Evolutionary conservation across 2,329 filamentous ascomycete genomes (phyloP).

Genomic region (Apiospora rasikravindrae): DNA sequence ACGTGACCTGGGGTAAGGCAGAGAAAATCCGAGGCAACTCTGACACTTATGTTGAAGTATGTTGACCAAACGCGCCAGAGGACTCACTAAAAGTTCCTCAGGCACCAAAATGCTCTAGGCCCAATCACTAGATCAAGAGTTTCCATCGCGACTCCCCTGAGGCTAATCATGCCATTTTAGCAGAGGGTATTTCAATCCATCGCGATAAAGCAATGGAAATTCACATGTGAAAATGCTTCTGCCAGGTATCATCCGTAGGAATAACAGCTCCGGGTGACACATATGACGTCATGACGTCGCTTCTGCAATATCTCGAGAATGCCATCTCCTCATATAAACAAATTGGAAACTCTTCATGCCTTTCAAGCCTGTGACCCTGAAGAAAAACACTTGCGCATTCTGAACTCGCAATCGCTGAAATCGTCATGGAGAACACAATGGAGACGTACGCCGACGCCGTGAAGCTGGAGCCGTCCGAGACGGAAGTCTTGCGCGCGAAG

Average conservation of each 20-base stretch:
- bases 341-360: not conserved
- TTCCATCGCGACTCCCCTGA: not conserved
- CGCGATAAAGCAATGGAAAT: not conserved
- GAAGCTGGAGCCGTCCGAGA: conserved; percentile 2
- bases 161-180: not conserved
- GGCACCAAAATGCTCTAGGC: not conserved
- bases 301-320: not conserved
- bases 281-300: not conserved
- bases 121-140: not conserved
- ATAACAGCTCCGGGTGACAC: not conserved
- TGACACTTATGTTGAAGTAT: too few species aligned
- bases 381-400: not conserved
- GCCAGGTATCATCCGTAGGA: not conserved
- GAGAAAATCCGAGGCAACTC: not conserved
- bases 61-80: not conserved
- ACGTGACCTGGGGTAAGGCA: not conserved
- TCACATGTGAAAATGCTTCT: not conserved
- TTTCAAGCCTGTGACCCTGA: rapidly evolving
- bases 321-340: not conserved
- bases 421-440: conserved; percentile 3
- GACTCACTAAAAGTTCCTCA: not conserved
- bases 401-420: not conserved
- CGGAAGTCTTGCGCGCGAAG: not conserved
- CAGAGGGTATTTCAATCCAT: not conserved
- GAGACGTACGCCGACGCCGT: conserved; percentile 19